Conservation (phyloP, 1,284 basidiomycete genomes). For the Cutaneotrichosporon sp. region DNA sequence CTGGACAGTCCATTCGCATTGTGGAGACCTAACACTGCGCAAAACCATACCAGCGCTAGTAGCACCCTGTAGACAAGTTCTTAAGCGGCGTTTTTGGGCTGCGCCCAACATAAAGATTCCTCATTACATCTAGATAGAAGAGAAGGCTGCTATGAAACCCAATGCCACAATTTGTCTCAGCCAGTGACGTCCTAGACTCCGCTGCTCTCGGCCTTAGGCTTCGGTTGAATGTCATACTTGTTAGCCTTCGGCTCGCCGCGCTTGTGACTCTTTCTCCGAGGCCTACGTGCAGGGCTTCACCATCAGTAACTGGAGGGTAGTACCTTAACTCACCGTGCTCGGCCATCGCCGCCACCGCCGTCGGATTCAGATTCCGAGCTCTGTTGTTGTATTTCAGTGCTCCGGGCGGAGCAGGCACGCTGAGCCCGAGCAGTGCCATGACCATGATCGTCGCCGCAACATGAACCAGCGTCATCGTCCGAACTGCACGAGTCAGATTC, state of each 20-base stretch:
- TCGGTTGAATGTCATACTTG: slow-evolving; percentile 19
- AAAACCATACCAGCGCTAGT: too few relatives aligned
- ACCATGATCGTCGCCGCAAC: background rate
- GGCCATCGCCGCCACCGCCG: slow-evolving; percentile 16
- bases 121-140: background rate
- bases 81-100: too few relatives aligned
- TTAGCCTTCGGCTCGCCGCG: slow-evolving; percentile 12
- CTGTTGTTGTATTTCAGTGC: slow-evolving; percentile 8
- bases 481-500: slow-evolving; percentile 42
- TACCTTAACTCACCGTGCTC: slow-evolving; percentile 11
- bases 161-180: too few relatives aligned
- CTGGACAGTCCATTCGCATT: slow-evolving; percentile 18
- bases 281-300: slow-evolving; percentile 7
- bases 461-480: slow-evolving; percentile 16
- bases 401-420: too few relatives aligned
- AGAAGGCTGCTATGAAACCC: background rate
- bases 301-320: background rate
- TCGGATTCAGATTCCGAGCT: slow-evolving; percentile 16
- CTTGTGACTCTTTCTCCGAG: slow-evolving; percentile 6
- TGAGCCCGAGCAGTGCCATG: too few relatives aligned
- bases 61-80: too few relatives aligned
- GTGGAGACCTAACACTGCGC: too few relatives aligned
- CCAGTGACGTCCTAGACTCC: background rate
- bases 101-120: too few relatives aligned
- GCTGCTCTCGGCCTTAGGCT: background rate